A percentile compares a stretch with the other conserved stretches of the same genome.
These are phyloP conservation scores for Blastobotrys proliferans DNA, from an alignment of 1,139 yeast genomes.

Conservation along the genomic window DNA sequence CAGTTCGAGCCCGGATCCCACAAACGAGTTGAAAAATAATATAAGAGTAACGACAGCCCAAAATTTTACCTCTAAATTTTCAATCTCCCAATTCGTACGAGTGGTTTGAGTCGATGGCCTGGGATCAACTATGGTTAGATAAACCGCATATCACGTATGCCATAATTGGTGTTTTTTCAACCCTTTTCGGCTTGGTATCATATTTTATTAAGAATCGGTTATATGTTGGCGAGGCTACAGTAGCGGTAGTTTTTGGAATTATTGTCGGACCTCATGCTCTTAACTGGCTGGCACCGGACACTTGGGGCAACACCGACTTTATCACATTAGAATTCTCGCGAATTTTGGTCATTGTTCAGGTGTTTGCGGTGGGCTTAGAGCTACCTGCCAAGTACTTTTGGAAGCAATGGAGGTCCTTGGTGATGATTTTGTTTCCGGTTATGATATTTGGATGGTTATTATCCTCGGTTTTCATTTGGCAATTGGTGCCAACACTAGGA, in stretches of 20 bases:
- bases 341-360: slow-evolving; percentile 41
- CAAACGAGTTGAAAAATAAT: too few species aligned
- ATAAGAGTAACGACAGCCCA: too few species aligned
- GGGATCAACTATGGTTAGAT: slow-evolving; percentile 8
- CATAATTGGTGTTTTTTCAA: slow-evolving; percentile 31
- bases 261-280: slow-evolving; percentile 26
- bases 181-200: slow-evolving; percentile 30
- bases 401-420: slow-evolving; percentile 33
- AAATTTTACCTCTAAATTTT: too few species aligned
- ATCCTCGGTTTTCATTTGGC: slow-evolving; percentile 37
- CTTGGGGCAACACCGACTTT: slow-evolving; percentile 23
- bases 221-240: slow-evolving; percentile 31
- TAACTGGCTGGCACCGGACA: slow-evolving; percentile 26
- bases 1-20: too few species aligned
- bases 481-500: slow-evolving; percentile 33
- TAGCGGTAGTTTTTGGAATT: slow-evolving; percentile 32
- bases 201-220: slow-evolving; percentile 27
- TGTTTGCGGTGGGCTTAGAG: slow-evolving; percentile 42
- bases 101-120: too few species aligned
- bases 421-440: slow-evolving; percentile 38
- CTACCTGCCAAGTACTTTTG: slow-evolving; percentile 40
- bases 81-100: too few species aligned
- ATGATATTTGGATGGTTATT: slow-evolving; percentile 44
- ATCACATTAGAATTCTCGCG: slow-evolving; percentile 38
- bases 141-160: slow-evolving; percentile 31